Evolutionary conservation across 805 yeast species (phyloP).

Genomic region (Lachancea nothofagi): DNA sequence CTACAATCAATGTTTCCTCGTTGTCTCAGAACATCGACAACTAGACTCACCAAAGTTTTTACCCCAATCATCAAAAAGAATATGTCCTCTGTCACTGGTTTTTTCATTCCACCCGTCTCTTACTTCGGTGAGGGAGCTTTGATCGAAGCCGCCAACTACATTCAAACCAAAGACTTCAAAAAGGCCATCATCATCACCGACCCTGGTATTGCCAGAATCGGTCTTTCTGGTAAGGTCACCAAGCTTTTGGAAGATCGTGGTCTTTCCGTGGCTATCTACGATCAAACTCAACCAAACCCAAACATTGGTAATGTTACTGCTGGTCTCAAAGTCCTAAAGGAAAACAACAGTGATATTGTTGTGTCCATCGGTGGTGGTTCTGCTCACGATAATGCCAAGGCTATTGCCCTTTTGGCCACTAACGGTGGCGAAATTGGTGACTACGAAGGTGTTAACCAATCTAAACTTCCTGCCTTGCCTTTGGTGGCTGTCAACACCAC

Average conservation of each 20-base stretch:
- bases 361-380: slow-evolving; percentile 45
- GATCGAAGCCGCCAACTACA: slow-evolving; percentile 17
- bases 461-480: slow-evolving; percentile 29
- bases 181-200: slow-evolving; percentile 25
- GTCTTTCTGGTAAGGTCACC: slow-evolving; percentile 24
- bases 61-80: not conserved
- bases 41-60: not conserved
- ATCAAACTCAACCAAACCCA: slow-evolving; percentile 25
- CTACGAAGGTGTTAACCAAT: slow-evolving; percentile 38
- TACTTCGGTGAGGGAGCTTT: slow-evolving; percentile 24
- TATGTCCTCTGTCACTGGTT: slow-evolving; percentile 18
- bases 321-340: slow-evolving; percentile 17
- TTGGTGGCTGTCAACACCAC: slow-evolving; percentile 42
- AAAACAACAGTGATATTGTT: slow-evolving; percentile 32
- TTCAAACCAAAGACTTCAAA: slow-evolving; percentile 15
- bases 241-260: slow-evolving; percentile 17
- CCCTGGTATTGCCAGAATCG: slow-evolving; percentile 30
- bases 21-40: not conserved
- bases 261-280: slow-evolving; percentile 17
- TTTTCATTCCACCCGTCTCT: slow-evolving; percentile 22
- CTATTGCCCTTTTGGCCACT: slow-evolving; percentile 38
- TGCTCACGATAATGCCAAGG: slow-evolving; percentile 42
- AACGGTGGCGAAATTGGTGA: slow-evolving; percentile 37
- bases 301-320: slow-evolving; percentile 16
- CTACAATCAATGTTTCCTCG: not conserved